Evolutionary conservation across 2,329 filamentous ascomycete genomes (phyloP), one percentile per base, ranked within the genome.

Genomic region (Microthyrium microscopicum): DNA sequence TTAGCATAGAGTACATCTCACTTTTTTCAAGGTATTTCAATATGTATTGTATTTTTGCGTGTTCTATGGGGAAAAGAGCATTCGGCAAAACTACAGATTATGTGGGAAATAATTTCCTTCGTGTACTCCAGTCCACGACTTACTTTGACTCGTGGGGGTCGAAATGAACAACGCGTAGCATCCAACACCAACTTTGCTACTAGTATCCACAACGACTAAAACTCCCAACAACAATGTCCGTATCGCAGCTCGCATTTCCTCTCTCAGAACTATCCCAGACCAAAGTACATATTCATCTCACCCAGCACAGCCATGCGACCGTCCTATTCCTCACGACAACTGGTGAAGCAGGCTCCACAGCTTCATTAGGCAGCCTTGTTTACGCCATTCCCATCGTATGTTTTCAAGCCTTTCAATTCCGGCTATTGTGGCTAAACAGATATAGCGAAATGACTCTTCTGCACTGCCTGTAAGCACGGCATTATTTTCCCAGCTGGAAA

Each of bases 311-410:
- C 5, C 64, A 61, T 18, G 68, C 62, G 30, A 48, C 64, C 8
- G 57, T 71, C 27, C 55, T 73, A 8, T 73, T 73, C 48, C 53
- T 75, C 28, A 63, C 66, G 1, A 70, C 65, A 5, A 57, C 60
- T 2, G 47, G 60, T 2, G 67, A 61, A 15, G 46, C 53, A 2
- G 40, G 48, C 18, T 27, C 43, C 37, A 32, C 46, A 6, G 39
- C 47, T 5, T 31, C 55, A 1, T 66, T 95, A 55, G 87, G 89
- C 3, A 93, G 83, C 31, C 87, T 95, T 49, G 81, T 95, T 29
- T 95, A 93, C 51, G 81, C 85, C 3, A 70, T 98, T 52, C 87
- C 89, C 12, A 79, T 93, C 58, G 89, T 93, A 60, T 46, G 62
- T 50, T 25, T 16, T 32, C 18, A 16, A 29, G 60, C 34, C 21